A percentile compares a stretch with the other conserved stretches of the same genome.
phyloP scores from a whole-genome alignment of 768 basidiomycete species.

The Boletus sp. region DNA sequence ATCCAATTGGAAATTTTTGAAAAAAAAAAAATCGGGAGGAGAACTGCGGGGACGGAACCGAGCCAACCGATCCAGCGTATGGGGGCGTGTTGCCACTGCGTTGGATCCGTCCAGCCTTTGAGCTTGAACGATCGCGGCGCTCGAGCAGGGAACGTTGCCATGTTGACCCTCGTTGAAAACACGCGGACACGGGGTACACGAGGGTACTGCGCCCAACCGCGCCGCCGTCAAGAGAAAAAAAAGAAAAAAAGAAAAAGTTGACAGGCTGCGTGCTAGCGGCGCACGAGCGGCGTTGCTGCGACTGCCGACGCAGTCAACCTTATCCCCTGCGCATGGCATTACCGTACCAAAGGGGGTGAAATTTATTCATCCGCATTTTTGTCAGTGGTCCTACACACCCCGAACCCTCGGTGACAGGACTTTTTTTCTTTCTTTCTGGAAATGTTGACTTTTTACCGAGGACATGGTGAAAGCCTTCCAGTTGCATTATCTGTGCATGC shows the following conservation, averaged over 20 bases:
- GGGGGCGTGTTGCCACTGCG: no score
- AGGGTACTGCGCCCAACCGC: slow-evolving; percentile 9
- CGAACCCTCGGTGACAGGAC: neutral
- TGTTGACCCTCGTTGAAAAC: slow-evolving; percentile 25
- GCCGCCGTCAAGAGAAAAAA: neutral
- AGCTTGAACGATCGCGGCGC: neutral
- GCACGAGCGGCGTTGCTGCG: neutral
- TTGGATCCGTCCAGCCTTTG: neutral
- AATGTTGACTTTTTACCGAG: neutral
- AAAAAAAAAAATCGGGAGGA: neutral
- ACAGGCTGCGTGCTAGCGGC: neutral
- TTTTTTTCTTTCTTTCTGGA: neutral
- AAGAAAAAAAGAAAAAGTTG: neutral
- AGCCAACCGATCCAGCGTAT: neutral
- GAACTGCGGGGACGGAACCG: neutral
- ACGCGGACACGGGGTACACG: slow-evolving; percentile 24
- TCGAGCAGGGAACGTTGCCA: neutral
- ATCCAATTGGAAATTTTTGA: neutral
- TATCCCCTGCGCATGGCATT: neutral
- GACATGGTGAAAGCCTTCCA: slow-evolving; percentile 5
- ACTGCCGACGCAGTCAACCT: neutral
- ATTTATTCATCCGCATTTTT: neutral
- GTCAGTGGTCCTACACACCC: slow-evolving; percentile 4
- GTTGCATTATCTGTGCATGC: neutral
- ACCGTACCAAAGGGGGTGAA: neutral